Evolutionary conservation across 257 asterid genomes (phyloP).

Genomic region (Przewalskia tangutica): DNA sequence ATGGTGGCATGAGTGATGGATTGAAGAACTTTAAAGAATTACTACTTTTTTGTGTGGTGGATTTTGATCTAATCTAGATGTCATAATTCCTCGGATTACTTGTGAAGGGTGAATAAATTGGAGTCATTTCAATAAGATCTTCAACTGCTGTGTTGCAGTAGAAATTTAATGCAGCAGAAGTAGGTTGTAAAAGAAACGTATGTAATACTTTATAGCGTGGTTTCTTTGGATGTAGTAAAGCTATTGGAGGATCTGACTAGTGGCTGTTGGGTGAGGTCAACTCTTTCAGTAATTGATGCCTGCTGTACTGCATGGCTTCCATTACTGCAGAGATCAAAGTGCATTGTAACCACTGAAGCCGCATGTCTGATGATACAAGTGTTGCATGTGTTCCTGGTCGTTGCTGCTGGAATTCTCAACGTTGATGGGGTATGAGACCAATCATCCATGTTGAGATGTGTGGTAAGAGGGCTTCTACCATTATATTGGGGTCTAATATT

Average conservation of each 20-base stretch:
- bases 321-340: not conserved
- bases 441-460: not conserved
- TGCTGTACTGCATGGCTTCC: not conserved
- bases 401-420: conserved; percentile 1
- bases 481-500: not conserved
- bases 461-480: not conserved
- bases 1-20: not conserved
- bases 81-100: not conserved
- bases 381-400: not conserved
- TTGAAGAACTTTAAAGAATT: not conserved
- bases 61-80: not conserved
- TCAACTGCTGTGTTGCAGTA: not conserved
- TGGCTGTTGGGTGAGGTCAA: conserved; percentile 4
- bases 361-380: not conserved
- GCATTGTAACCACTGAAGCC: not conserved
- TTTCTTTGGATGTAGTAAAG: not conserved
- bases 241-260: not conserved
- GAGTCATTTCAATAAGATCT: not conserved
- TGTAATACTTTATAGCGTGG: not conserved
- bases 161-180: not conserved
- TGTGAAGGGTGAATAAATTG: not conserved
- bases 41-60: not conserved
- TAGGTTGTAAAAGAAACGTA: not conserved
- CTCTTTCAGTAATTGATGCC: conserved; percentile 1
- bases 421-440: not conserved